phyloP scores from a whole-genome alignment of 2,329 filamentous ascomycete species.

The Claviceps digitariae region DNA sequence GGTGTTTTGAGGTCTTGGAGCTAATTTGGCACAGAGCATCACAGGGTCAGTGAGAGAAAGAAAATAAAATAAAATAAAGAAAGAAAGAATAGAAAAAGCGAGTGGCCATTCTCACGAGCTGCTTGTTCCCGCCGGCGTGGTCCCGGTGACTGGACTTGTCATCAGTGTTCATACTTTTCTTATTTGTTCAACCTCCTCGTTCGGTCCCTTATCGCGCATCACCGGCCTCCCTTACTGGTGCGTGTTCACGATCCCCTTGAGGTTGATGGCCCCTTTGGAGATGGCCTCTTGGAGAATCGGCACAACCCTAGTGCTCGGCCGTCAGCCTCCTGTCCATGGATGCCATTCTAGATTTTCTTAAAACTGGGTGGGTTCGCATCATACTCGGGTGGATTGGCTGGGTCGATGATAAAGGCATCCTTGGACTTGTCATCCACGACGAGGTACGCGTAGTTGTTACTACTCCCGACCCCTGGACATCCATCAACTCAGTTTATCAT shows the following conservation, averaged over 20 bases:
- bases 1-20: slow-evolving; percentile 36
- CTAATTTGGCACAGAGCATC: slow-evolving; percentile 10
- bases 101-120: slow-evolving; percentile 35
- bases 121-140: slow-evolving; percentile 81
- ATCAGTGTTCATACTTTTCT: slow-evolving; percentile 1
- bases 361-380: slow-evolving; percentile 11
- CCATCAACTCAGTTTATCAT: background rate
- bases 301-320: slow-evolving; percentile 31
- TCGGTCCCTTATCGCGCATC: background rate
- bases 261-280: slow-evolving; percentile 57
- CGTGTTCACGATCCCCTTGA: slow-evolving; percentile 87
- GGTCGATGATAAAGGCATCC: slow-evolving; percentile 68
- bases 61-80: background rate
- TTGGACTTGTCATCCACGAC: slow-evolving; percentile 66
- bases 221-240: slow-evolving; percentile 64
- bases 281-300: slow-evolving; percentile 62
- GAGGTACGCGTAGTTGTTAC: slow-evolving; percentile 78
- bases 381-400: slow-evolving; percentile 65
- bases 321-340: background rate
- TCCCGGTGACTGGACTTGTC: slow-evolving; percentile 63
- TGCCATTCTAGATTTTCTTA: no score
- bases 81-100: background rate
- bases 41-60: background rate
- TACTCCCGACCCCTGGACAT: slow-evolving; percentile 49
- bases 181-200: background rate